These are phyloP conservation scores for Nepenthes mirabilis DNA, from an alignment of 148 eudicot species.

Conservation along the genomic window DNA sequence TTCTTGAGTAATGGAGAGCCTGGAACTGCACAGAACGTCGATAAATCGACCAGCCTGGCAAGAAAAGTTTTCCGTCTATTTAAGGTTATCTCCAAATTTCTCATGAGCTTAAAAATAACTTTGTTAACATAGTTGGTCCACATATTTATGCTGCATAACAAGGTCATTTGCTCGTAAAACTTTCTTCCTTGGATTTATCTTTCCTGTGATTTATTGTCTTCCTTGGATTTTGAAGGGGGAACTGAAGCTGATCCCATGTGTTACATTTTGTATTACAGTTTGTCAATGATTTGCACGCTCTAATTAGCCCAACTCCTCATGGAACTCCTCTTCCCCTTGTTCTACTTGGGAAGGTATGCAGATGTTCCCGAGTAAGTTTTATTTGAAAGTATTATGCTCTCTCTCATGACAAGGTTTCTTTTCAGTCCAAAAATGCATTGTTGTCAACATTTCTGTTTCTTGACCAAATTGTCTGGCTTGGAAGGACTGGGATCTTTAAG, in stretches of 20 bases:
- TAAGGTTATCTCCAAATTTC: conserved; percentile 36
- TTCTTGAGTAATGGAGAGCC: conserved; percentile 90
- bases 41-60: conserved; percentile 87
- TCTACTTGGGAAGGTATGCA: conserved; percentile 78
- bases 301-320: conserved; percentile 69
- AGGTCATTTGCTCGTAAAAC: too few species aligned
- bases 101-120: not conserved
- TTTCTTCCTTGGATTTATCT: too few species aligned
- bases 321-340: conserved; percentile 91
- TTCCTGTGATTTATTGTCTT: not conserved
- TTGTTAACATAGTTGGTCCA: not conserved
- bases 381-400: not conserved
- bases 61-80: conserved; percentile 97
- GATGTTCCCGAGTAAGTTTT: not conserved
- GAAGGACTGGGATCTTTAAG: conserved; percentile 91
- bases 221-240: not conserved
- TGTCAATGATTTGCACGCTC: conserved; percentile 87
- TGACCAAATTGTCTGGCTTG: conserved; percentile 98
- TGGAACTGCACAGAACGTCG: conserved; percentile 93
- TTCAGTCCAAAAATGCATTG: conserved; percentile 89
- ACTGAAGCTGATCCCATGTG: conserved; percentile 5
- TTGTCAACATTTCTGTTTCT: conserved; percentile 95
- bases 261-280: conserved; percentile 35
- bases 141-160: not conserved
- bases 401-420: conserved; percentile 4